Base-by-base conservation (phyloP, 306 rosid genomes). In the Lablab purpureus region DNA sequence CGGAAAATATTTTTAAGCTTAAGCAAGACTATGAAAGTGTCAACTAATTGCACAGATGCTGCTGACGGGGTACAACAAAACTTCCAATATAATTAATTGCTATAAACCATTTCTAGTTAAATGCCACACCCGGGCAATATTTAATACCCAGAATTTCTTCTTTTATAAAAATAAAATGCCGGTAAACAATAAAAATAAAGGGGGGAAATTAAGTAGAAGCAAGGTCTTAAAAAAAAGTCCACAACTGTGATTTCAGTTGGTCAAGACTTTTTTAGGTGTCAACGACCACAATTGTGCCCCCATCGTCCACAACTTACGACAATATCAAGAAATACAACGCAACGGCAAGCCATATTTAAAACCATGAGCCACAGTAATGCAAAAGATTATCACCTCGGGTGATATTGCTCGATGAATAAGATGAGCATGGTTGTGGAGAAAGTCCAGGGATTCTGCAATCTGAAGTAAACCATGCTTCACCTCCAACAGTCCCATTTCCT, bases 401-500 rank as follows among this genome's bases (percentile, higher is more conserved):
- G 99, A 86, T 86, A 95, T 85, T 55, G 97, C 91, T 50, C 93
- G 91, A 85, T 95, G 99, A 83, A 93, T 85, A 67, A 95, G 99
- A 71, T 60, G 93, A 1, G 99, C 99, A 62, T 95, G 93, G 81
- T 85, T 93, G 81, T 95, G 99, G 30, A 95, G 96, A 84, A 95
- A 95, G 82, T 93, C 92, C 86, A 95, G 87, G 21, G 99, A 85
- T 80, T 95, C 99, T 18, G 97, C 97, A 22, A 93, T 75, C 86
- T 95, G 99, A 75, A 95, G 97, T 87, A 95, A 90, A 69, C 99
- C 98, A 82, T 95, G 99, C 81, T 95, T 95, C 76, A 95, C 90
- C 91, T 95, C 99, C 88, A 95, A 89, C 62, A 95, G 56, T 36
- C 98, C 89, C 98, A 95, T 91, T 79, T 93, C 90, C 99, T 95